Conservation (phyloP, 768 basidiomycete genomes). For the Mycena venus region DNA sequence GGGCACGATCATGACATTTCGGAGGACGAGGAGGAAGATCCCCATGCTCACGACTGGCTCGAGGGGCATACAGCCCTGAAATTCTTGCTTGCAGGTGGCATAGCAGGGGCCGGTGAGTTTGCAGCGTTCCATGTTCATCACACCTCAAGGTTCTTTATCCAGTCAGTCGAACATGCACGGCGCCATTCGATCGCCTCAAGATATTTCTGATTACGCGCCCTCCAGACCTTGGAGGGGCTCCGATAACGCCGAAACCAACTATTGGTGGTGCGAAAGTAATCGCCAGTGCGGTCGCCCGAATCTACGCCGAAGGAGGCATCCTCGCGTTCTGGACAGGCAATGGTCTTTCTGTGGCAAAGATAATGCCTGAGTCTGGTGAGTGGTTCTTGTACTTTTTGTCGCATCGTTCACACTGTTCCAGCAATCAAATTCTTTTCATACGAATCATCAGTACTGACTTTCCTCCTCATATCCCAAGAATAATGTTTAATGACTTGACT, state of each 20-base stretch:
- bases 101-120: slow-evolving; percentile 90
- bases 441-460: slow-evolving; percentile 90
- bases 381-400: neutral
- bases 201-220: slow-evolving; percentile 94
- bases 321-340: slow-evolving; percentile 99
- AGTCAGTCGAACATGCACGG: slow-evolving; percentile 97
- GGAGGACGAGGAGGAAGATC: slow-evolving; percentile 70
- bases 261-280: slow-evolving; percentile 76
- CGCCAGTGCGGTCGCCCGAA: slow-evolving; percentile 77
- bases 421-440: slow-evolving; percentile 98
- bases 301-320: slow-evolving; percentile 92
- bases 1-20: slow-evolving; percentile 41
- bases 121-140: slow-evolving; percentile 10
- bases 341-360: slow-evolving; percentile 92
- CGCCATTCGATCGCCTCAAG: slow-evolving; percentile 97
- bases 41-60: slow-evolving; percentile 69
- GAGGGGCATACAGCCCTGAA: slow-evolving; percentile 83
- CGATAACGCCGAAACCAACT: slow-evolving; percentile 57
- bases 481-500: slow-evolving; percentile 8
- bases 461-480: slow-evolving; percentile 21
- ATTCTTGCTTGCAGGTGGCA: slow-evolving; percentile 93
- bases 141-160: slow-evolving; percentile 37
- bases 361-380: slow-evolving; percentile 87
- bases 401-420: neutral
- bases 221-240: slow-evolving; percentile 75